Base-by-base conservation (phyloP, 192 early-diverging fungal species). In the Coemansia sp. region DNA sequence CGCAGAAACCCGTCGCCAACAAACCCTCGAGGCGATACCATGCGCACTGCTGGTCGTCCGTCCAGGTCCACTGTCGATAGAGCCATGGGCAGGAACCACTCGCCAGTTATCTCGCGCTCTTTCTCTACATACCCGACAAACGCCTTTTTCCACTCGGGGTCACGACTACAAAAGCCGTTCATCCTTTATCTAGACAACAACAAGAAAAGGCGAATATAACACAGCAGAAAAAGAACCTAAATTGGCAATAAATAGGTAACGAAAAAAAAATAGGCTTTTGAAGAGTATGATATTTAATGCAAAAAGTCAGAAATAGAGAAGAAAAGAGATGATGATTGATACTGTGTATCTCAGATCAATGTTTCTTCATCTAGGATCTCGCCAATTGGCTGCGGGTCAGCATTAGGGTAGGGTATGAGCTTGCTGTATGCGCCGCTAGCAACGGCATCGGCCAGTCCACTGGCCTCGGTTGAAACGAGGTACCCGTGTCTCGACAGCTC, bases 401-500 rank as follows among this genome's bases (percentile, higher is more conserved):
- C 76, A 29, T 65, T 70, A 22, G 79, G 80, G 43, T 78, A 85
- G 6, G 79, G 68, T 13, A 20, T 16, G n/a, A 85, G 76, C 2
- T 36, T 33, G 36, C 39, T 10, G 27, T 70, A 79, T 39, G 24
- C 24, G 24, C 65, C 70, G 3, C 47, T 34, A 6, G 53, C 38
- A 20, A 85, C 34, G 3, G 64, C 61, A 9, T 46, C 38, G 16
- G 65, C 72, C 47, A 85, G 70, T 15, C 36, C 38, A 24, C 58
- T 69, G 3, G 69, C 67, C 64, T 68, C 64, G 0, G 80, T 36
- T 9, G 52, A 65, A 6, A 90, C 70, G 27, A 92, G 69, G 64
- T 89, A 89, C 22, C 81, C 83, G 63, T 86, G 69, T 0, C 69
- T 58, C 7, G 87, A 85, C 62, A 98, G 84, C 18, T 88, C 91